A percentile compares a stretch with the other conserved stretches of the same genome.
phyloP scores from a whole-genome alignment of 108 stramenopile species.

The Nitzschia putrida region DNA sequence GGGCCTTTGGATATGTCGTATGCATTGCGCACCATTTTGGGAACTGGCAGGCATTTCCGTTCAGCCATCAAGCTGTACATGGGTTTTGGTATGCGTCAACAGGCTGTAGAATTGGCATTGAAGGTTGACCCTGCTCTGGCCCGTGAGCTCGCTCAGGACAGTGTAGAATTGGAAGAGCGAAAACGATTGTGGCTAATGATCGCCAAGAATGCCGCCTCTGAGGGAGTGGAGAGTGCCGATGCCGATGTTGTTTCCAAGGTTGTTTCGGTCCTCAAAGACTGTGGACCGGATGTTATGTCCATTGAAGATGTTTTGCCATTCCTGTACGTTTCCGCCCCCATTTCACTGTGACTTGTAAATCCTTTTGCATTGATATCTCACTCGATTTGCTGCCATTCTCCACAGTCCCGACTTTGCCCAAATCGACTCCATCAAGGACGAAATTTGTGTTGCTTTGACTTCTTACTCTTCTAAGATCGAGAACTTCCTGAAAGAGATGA shows the following conservation, averaged over 20 bases:
- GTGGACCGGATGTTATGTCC: constrained; percentile 84
- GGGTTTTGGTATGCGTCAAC: constrained; percentile 86
- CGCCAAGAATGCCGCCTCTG: constrained; percentile 78
- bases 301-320: constrained; percentile 84
- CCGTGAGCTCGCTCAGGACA: constrained; percentile 79
- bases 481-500: constrained; percentile 82
- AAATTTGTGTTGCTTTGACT: constrained; percentile 83
- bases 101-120: constrained; percentile 84
- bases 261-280: constrained; percentile 79
- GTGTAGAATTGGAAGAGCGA: constrained; percentile 68
- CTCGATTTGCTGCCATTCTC: too few relatives aligned
- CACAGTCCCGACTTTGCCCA: constrained; percentile 78
- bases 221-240: constrained; percentile 52
- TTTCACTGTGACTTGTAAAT: too few relatives aligned
- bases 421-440: constrained; percentile 89
- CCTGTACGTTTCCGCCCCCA: constrained; percentile 42
- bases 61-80: constrained; percentile 88
- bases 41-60: constrained; percentile 80
- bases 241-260: constrained; percentile 83
- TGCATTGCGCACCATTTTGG: constrained; percentile 72
- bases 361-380: too few relatives aligned
- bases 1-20: constrained; percentile 76
- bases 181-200: constrained; percentile 92
- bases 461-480: constrained; percentile 87
- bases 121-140: constrained; percentile 85